Evolutionary conservation across 108 stramenopile genomes (phyloP), one percentile per base, ranked within the genome.

Genomic region (Aurantiochytrium sp.): DNA sequence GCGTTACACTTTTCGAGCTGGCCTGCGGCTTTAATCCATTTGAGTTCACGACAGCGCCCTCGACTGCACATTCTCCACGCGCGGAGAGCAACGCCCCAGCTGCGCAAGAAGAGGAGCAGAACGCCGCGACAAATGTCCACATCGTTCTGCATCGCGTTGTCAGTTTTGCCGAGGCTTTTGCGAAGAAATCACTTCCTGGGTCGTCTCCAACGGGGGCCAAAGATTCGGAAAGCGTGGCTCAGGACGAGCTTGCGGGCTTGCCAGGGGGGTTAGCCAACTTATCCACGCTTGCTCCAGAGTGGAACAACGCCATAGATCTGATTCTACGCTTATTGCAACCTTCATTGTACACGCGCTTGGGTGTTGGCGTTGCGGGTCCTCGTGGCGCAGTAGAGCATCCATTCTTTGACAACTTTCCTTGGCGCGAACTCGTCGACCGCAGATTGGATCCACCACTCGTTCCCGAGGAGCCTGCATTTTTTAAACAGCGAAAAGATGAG

Each of bases 1-100:
- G 98, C 18, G 96, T 96, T 55, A 59, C 94, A 59, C 93, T 96
- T 51, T 99, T 95, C 89, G 99, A 99, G 92, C 98, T 99, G 98
- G 89, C 98, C 55, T 89, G 93, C 28, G 99, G 99, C 12, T 42
- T 91, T 4, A 97, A 98, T 16, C 99, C 99, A 4, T 99, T 99
- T 69, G 64, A 69, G 42, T 69, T 4, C 59, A 59, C 19, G 21
- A n/a, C 59, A 23, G 21, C 59, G n/a, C 59, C 59, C 59, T 59
- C 59, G 21, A 59, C 19, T 2, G 59, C n/a, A 59, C 35, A 35
- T 1, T 35, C 35, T 35, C 35, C 1, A 35, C 35, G 55, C 55
- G 14, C 16, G 55, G 55, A 16, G 14, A 57, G 14, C 55, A 3
- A 57, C 55, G 55, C 55, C 1, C 55, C 55, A 57, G 55, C 55